These are phyloP conservation scores for Monotropa hypopitys DNA, from an alignment of 179 eudicot species.

Conservation along the genomic window DNA sequence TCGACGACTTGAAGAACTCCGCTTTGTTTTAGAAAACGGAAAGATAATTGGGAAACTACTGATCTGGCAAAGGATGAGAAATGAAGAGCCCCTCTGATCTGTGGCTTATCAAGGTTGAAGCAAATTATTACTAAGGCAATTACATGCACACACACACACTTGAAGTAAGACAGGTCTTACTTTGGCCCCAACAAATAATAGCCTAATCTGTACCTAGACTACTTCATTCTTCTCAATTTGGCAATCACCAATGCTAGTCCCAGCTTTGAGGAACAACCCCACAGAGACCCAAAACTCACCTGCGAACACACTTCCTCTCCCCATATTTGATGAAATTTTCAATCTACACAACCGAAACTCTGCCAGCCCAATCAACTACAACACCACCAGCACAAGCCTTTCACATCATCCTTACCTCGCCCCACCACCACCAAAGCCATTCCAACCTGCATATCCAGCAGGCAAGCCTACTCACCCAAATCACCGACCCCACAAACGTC, in stretches of 20 bases:
- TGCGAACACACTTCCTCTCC: neutral
- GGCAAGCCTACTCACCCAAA: neutral
- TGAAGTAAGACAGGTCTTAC: neutral
- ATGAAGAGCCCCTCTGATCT: too few species aligned
- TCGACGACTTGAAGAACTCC: too few species aligned
- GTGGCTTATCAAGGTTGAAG: neutral
- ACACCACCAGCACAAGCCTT: neutral
- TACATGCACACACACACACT: neutral
- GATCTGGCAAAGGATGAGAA: too few species aligned
- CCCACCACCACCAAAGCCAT: neutral
- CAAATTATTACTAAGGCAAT: neutral
- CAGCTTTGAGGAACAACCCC: neutral
- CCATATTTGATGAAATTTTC: neutral
- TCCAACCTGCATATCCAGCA: neutral
- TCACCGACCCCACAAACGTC: neutral
- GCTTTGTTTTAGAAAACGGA: too few species aligned
- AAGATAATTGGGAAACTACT: too few species aligned
- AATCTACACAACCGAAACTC: neutral
- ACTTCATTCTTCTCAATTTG: neutral
- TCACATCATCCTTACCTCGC: neutral
- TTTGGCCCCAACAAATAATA: neutral
- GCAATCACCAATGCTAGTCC: neutral
- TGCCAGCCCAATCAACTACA: neutral
- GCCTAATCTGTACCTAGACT: neutral
- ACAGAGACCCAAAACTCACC: neutral